A percentile compares a stretch with the other conserved stretches of the same genome.
Evolutionary conservation across 2,329 filamentous ascomycete species (phyloP).

Genomic region (Hymenoscyphus fructigenus): DNA sequence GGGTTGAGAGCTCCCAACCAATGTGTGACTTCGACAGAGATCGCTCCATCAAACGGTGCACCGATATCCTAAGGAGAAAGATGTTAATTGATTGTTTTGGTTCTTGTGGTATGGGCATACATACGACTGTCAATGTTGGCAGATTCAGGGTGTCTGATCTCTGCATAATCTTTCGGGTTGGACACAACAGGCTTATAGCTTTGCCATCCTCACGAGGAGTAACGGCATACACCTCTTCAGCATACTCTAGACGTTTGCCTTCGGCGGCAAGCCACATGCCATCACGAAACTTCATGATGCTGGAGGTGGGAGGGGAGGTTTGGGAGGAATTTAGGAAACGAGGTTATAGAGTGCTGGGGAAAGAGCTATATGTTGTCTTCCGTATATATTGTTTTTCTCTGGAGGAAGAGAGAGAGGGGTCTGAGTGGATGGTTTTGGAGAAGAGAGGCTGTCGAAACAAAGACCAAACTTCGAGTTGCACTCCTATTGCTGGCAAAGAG

Average conservation of each 20-base stretch:
- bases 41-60: slow-evolving; percentile 57
- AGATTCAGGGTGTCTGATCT: slow-evolving; percentile 57
- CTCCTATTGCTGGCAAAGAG: not conserved
- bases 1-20: slow-evolving; percentile 52
- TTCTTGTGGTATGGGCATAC: slow-evolving; percentile 18
- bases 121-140: slow-evolving; percentile 52
- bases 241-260: slow-evolving; percentile 61
- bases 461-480: not conserved
- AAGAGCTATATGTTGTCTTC: not conserved
- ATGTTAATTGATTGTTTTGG: slow-evolving; percentile 20
- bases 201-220: slow-evolving; percentile 44
- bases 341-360: not conserved
- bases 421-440: not conserved
- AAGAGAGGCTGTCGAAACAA: not conserved
- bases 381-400: not conserved
- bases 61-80: slow-evolving; percentile 47
- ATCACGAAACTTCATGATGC: slow-evolving; percentile 60
- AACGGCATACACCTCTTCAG: slow-evolving; percentile 60
- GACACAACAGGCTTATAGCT: slow-evolving; percentile 55
- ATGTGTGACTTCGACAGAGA: slow-evolving; percentile 58
- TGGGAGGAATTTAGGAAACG: not conserved
- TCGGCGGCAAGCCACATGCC: slow-evolving; percentile 67
- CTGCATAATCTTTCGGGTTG: slow-evolving; percentile 53
- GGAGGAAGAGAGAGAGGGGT: not conserved
- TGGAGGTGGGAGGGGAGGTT: not conserved